Evolutionary conservation across 1,139 yeast species (phyloP).

Genomic region (Geotrichum australiense): DNA sequence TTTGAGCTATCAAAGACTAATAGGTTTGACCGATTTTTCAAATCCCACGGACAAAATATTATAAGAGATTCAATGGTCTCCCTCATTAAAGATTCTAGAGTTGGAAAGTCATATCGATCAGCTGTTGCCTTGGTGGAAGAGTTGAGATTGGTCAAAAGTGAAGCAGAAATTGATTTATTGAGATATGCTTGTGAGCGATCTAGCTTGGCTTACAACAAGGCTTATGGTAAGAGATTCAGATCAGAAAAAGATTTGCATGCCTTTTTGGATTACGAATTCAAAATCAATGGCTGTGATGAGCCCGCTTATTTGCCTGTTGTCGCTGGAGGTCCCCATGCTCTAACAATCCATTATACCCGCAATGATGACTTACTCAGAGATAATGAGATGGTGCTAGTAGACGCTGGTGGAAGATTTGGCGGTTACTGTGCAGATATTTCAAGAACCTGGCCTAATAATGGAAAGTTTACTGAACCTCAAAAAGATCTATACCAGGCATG

Average conservation of each 20-base stretch:
- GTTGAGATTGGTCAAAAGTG: constrained; percentile 64
- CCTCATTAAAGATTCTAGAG: constrained; percentile 6
- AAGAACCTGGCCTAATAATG: constrained; percentile 87
- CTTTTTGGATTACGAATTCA: constrained; percentile 76
- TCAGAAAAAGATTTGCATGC: constrained; percentile 76
- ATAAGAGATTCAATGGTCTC: constrained; percentile 14
- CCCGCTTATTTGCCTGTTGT: constrained; percentile 94
- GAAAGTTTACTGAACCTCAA: constrained; percentile 69
- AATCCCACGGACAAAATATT: constrained; percentile 17
- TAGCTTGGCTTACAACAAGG: constrained; percentile 74
- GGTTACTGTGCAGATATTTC: constrained; percentile 96
- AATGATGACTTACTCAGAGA: constrained; percentile 70
- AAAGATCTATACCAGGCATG: constrained; percentile 84
- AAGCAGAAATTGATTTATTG: constrained; percentile 70
- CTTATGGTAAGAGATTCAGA: constrained; percentile 52
- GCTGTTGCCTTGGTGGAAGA: constrained; percentile 40
- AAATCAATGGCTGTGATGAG: constrained; percentile 80
- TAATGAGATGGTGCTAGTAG: constrained; percentile 83
- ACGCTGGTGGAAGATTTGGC: constrained; percentile 91
- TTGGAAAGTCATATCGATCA: constrained; percentile 13
- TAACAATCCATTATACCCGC: constrained; percentile 84
- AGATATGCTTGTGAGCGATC: constrained; percentile 76
- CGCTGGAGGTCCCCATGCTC: constrained; percentile 83
- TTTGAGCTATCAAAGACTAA: constrained; percentile 17
- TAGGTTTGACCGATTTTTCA: constrained; percentile 21